Evolutionary conservation across 2,329 filamentous ascomycete species (phyloP).

Genomic region (Ceratocystis destructans): DNA sequence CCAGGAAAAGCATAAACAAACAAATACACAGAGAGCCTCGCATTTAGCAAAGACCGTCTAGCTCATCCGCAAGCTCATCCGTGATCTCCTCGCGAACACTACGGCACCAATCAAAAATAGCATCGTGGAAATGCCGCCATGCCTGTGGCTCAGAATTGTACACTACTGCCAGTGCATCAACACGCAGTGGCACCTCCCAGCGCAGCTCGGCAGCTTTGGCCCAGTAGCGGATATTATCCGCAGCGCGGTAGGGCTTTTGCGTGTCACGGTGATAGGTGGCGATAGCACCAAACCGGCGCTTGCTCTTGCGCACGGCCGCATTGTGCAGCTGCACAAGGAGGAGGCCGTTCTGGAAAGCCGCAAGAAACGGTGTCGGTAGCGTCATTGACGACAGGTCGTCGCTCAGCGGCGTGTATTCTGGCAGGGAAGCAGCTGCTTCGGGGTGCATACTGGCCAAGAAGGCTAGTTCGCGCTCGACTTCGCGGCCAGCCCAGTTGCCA

Average conservation of each 20-base stretch:
- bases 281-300: conserved; percentile 77
- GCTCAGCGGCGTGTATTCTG: conserved; percentile 44
- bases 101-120: conserved; percentile 69
- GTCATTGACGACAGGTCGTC: conserved; percentile 21
- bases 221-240: conserved; percentile 93
- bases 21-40: background rate
- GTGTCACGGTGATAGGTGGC: conserved; percentile 84
- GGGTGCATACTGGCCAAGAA: conserved; percentile 65
- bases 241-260: conserved; percentile 81
- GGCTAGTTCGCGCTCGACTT: conserved; percentile 64
- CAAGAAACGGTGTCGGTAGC: conserved; percentile 61
- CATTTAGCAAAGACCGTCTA: conserved; percentile 4
- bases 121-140: conserved; percentile 73
- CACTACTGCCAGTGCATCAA: conserved; percentile 79
- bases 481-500: conserved; percentile 56
- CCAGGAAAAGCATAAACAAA: background rate
- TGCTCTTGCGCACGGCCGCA: conserved; percentile 68
- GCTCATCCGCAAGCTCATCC: conserved; percentile 39
- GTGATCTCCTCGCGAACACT: conserved; percentile 73
- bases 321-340: conserved; percentile 82
- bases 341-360: conserved; percentile 61
- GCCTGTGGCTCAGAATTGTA: conserved; percentile 54
- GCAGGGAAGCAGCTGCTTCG: conserved; percentile 31
- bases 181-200: conserved; percentile 72
- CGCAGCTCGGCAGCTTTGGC: conserved; percentile 87